These are phyloP conservation scores for Aspergillus homomorphus DNA, from an alignment of 495 filamentous ascomycete genomes.

Conservation along the genomic window DNA sequence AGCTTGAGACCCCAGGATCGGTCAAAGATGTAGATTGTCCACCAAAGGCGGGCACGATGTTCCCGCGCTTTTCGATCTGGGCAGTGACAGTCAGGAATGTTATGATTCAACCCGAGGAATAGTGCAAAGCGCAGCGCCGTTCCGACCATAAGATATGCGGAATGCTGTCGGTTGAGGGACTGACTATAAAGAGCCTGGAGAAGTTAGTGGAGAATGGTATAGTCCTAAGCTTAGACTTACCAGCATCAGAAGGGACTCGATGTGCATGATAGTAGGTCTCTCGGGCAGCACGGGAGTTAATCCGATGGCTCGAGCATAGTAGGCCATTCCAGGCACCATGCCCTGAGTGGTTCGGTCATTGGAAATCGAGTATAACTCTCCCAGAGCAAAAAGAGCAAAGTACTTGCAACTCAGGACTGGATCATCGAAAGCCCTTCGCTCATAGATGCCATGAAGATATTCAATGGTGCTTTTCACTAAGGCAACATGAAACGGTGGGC, in stretches of 20 bases:
- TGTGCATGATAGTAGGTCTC: conserved; percentile 24
- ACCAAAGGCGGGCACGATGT: conserved; percentile 32
- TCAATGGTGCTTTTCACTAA: conserved; percentile 25
- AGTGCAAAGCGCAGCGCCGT: conserved; percentile 27
- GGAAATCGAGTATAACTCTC: conserved; percentile 29
- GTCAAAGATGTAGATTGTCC: conserved; percentile 35
- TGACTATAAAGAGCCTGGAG: conserved; percentile 28
- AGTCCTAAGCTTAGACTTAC: conserved; percentile 8
- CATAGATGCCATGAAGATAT: conserved; percentile 21
- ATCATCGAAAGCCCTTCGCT: conserved; percentile 12
- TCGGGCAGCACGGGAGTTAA: conserved; percentile 30
- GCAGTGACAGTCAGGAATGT: conserved; percentile 30
- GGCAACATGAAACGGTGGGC: conserved; percentile 28
- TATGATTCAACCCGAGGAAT: conserved; percentile 32
- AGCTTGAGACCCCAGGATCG: conserved; percentile 31
- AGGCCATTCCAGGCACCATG: conserved; percentile 27
- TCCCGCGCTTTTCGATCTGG: conserved; percentile 24
- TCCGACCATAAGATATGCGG: conserved; percentile 28
- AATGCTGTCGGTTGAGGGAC: conserved; percentile 34
- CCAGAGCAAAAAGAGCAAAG: conserved; percentile 32
- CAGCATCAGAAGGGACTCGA: conserved; percentile 28
- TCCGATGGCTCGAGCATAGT: conserved; percentile 32
- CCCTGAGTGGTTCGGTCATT: conserved; percentile 11
- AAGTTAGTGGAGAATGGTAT: conserved; percentile 3
- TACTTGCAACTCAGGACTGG: conserved; percentile 25